Evolutionary conservation across 805 yeast genomes (phyloP), one percentile per base, ranked within the genome.

Genomic region (Maudiozyma serrabonitensis): DNA sequence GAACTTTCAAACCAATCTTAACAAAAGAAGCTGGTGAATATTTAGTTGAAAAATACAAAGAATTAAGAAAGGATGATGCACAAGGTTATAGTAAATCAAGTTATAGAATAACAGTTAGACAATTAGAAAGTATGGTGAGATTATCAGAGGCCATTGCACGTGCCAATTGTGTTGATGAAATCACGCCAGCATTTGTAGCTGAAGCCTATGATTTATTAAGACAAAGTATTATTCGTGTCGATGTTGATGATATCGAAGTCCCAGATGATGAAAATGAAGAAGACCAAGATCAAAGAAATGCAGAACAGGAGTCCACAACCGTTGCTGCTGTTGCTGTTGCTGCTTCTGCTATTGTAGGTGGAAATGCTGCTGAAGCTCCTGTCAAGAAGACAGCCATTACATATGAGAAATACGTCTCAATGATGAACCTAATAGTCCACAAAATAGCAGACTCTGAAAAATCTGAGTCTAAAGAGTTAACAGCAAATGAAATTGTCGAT

Each of bases 81-180:
- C 95, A 86, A 65, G 96, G 95, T 1, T 72, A 84, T 47, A 57
- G 68, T 48, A 75, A 91, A 62, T 80, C 88, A 46, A 84, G 95
- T 52, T 91, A 91, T 66, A 75, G 98, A 66, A 93, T 93, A 59
- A 93, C 99, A 0, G 99, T 93, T 35, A 85, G 99, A 74, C 99
- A 93, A 65, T 75, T 93, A 60, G 99, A 91, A 69, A 84, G 93
- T 47, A 79, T 90, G 89, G 84, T 93, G 56, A 79, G 99, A 63
- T 75, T 93, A 51, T 82, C 93, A 3, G 99, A 93, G 66, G 98
- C 96, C 1, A 90, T 93, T 68, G 98, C 99, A 1, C 77, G 96
- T 56, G 97, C 98, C 26, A 93, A 91, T 67, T 90, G 98, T 69
- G 86, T 90, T 18, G 93, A 87, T 54, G 89, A 81, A 54, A 83